Percentiles rank a stretch among this genome's conserved stretches.
Evolutionary conservation across 305 asterid genomes (phyloP).

Genomic region (Ajuga reptans): DNA sequence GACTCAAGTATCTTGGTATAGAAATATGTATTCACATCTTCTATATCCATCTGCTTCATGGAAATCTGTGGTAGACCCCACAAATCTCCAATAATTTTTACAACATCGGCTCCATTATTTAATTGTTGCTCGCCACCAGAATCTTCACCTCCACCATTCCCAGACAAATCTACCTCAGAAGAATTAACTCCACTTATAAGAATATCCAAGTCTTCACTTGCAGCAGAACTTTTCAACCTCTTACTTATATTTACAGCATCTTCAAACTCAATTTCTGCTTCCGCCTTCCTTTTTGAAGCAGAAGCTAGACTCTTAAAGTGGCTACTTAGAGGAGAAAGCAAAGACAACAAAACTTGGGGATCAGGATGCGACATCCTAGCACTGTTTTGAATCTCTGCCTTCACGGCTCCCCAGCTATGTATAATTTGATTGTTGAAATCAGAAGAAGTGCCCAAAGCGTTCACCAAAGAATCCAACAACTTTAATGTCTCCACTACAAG

Average conservation of each 20-base stretch:
- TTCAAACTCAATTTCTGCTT: constrained; percentile 33
- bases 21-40: constrained; percentile 55
- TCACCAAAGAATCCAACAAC: constrained; percentile 59
- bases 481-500: constrained; percentile 64
- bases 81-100: constrained; percentile 40
- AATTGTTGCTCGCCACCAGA: constrained; percentile 37
- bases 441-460: constrained; percentile 34
- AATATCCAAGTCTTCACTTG: constrained; percentile 56
- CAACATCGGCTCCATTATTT: constrained; percentile 27
- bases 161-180: constrained; percentile 35
- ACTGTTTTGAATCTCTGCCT: constrained; percentile 54
- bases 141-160: constrained; percentile 32
- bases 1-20: constrained; percentile 73
- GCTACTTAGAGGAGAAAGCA: constrained; percentile 58
- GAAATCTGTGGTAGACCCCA: constrained; percentile 48
- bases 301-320: constrained; percentile 40
- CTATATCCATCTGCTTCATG: constrained; percentile 20
- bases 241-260: constrained; percentile 32
- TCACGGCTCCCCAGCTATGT: constrained; percentile 44
- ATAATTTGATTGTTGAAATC: constrained; percentile 30
- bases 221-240: constrained; percentile 49
- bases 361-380: constrained; percentile 63
- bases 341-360: constrained; percentile 71
- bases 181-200: constrained; percentile 59
- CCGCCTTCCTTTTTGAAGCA: constrained; percentile 56